Evolutionary conservation across 495 filamentous ascomycete genomes (phyloP), one percentile per base, ranked within the genome.

Genomic region (Poronia punctata): DNA sequence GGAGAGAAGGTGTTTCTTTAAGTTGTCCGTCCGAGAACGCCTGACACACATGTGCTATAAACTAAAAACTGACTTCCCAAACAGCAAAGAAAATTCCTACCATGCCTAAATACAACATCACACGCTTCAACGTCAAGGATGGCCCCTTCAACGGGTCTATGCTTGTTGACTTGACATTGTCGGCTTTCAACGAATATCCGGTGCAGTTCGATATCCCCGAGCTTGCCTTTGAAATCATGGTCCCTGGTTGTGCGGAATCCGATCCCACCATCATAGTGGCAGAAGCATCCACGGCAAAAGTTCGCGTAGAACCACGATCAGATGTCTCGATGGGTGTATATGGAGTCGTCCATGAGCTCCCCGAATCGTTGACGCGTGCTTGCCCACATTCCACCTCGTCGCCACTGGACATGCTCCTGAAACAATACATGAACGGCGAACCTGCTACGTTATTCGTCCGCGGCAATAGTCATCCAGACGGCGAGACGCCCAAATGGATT

Each of bases 361-460:
- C 92, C 3, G 71, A 83, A 25, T 60, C 74, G 12, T 65, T 98
- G 19, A 84, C 76, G 7, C 68, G 60, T 5, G 64, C 64, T 15
- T 98, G 92, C 47, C 92, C 92, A 0, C 68, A 79, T 30, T 78
- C 78, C 7, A 63, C 79, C 12, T 78, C 74, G 9, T 96, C 92
- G 0, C 90, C 92, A 1, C 68, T 98, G 38, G 92, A 98, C 53
- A 64, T 75, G n/a, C 66, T 98, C 12, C 70, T 98, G 19, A 78
- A 75, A 11, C 77, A 76, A 40, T 98, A 92, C 57, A 78, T 96
- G 35, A 75, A 85, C 43, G 88, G 88, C 27, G 65, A 81, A 18
- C 67, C 80, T 23, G 84, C 80, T 2, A 88, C 77, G 0, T 70
- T 97, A 5, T 90, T 84, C 56, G 78, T 96, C 24, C 83, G 70